Conservation (phyloP, 2,329 filamentous ascomycete species). For the Zopfia rhizophila region DNA sequence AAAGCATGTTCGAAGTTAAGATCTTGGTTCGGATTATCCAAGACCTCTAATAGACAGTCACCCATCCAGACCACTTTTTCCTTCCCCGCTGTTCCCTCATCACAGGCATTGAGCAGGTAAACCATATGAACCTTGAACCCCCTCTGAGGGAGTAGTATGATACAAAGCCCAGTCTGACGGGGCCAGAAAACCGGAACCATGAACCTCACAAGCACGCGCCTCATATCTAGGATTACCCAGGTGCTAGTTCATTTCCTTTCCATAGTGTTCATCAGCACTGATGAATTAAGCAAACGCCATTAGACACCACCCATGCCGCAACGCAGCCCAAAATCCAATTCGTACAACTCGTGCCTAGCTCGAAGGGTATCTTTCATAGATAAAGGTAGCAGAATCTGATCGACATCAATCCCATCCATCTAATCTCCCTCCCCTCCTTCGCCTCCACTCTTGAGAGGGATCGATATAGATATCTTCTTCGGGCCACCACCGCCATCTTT, state of each 20-base stretch:
- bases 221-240: no score
- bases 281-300: slow-evolving; percentile 9
- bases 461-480: slow-evolving; percentile 54
- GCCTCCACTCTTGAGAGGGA: slow-evolving; percentile 51
- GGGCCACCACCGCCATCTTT: slow-evolving; percentile 53
- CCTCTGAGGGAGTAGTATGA: slow-evolving; percentile 25
- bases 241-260: no score
- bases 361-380: slow-evolving; percentile 49
- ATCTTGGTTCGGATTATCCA: no score
- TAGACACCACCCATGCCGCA: slow-evolving; percentile 21
- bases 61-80: slow-evolving; percentile 2
- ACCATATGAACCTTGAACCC: slow-evolving; percentile 12
- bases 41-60: background rate
- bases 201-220: background rate
- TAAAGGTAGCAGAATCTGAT: slow-evolving; percentile 39
- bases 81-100: background rate
- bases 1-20: no score
- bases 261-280: background rate
- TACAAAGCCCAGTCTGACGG: slow-evolving; percentile 32
- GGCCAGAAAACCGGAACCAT: no score
- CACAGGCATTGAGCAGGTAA: no score
- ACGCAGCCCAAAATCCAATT: slow-evolving; percentile 37
- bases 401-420: slow-evolving; percentile 20
- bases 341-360: slow-evolving; percentile 46
- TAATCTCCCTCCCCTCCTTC: slow-evolving; percentile 45